These are phyloP conservation scores for Nitzschia putrida DNA, from an alignment of 108 stramenopile genomes.

Conservation along the genomic window DNA sequence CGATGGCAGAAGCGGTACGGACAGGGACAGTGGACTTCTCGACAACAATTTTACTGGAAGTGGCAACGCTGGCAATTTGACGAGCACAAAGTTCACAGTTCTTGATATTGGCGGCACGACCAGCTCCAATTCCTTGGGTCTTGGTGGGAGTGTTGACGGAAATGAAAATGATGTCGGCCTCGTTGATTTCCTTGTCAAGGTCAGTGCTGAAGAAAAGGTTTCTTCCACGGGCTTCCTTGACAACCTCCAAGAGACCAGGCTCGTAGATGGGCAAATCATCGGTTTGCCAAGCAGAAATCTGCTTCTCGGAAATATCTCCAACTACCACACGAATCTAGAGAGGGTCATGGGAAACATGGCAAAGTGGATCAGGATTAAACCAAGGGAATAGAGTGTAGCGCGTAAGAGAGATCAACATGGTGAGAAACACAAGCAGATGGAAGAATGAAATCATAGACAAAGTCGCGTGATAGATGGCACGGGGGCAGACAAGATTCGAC, in stretches of 20 bases:
- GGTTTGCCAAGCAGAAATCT: slow-evolving; percentile 97
- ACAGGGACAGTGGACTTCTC: slow-evolving; percentile 99
- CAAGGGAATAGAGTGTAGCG: no score
- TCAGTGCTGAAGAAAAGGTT: slow-evolving; percentile 99
- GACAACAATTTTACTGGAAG: slow-evolving; percentile 93
- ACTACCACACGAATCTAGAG: slow-evolving; percentile 91
- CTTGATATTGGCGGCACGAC: slow-evolving; percentile 98
- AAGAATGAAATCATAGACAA: slow-evolving; percentile 3
- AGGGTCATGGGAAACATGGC: not conserved
- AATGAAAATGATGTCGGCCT: slow-evolving; percentile 97
- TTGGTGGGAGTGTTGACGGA: slow-evolving; percentile 99
- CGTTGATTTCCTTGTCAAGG: slow-evolving; percentile 88
- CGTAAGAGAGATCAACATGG: not conserved
- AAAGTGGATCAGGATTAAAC: not conserved
- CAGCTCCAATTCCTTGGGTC: slow-evolving; percentile 97
- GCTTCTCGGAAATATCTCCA: slow-evolving; percentile 92
- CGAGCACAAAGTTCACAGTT: slow-evolving; percentile 99
- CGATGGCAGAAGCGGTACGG: slow-evolving; percentile 95
- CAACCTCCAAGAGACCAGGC: slow-evolving; percentile 94
- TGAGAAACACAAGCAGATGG: not conserved
- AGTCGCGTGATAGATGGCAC: not conserved
- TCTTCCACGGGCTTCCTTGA: slow-evolving; percentile 64
- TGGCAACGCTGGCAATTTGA: slow-evolving; percentile 94
- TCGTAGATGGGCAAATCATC: slow-evolving; percentile 97
- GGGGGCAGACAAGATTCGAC: not conserved